Base-by-base conservation (phyloP, 148 eudicot species). In the Fagopyrum homotropicum region DNA sequence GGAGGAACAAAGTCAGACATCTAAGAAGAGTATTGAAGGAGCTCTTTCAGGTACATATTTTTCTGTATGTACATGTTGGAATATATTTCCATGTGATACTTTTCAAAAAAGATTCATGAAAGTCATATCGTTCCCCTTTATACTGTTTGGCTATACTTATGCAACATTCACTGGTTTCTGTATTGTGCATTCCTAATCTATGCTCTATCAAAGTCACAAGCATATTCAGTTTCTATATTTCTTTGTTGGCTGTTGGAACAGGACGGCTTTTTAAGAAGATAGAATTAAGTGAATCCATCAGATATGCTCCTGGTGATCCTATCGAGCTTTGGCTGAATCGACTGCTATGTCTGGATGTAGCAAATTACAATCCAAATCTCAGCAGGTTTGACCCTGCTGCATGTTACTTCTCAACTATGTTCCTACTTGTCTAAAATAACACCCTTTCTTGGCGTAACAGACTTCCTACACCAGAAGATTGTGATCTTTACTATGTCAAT, bases 291-390 rank as follows among this genome's bases (percentile, higher is more conserved):
- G 98, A 92, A 83, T 82, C 98, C 68, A 92, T 95, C 45, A 90
- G 98, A 92, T 95, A 95, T 80, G 93, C 93, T 51, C 85, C 93
- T 57, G 92, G 92, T 69, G 97, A 95, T 87, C 93, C 93, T 45
- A 85, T 95, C 68, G 98, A 95, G 76, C 85, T 89, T 35, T 95
- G 98, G 98, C 97, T 95, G 71, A 80, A 95, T 82, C 80, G 80
- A 73, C 85, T 92, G 50, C 89, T 95, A 59, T 95, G 98, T 80
- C 77, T 95, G 86, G 98, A 95, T 88, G 96, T 88, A 52, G 82
- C 93, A 75, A 90, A 83, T 77, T 85, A 73, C 54, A 84, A 92
- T 46, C 98, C 98, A 77, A 88, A 78, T 81, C 87, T 95, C 76
- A 84, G 81, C 86, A 92, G 98, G 98, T 94, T 76, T 47, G 80